Evolutionary conservation across 371 early-diverging fungal species (phyloP), one percentile per base, ranked within the genome.

Genomic region (Mucor velutinosus): DNA sequence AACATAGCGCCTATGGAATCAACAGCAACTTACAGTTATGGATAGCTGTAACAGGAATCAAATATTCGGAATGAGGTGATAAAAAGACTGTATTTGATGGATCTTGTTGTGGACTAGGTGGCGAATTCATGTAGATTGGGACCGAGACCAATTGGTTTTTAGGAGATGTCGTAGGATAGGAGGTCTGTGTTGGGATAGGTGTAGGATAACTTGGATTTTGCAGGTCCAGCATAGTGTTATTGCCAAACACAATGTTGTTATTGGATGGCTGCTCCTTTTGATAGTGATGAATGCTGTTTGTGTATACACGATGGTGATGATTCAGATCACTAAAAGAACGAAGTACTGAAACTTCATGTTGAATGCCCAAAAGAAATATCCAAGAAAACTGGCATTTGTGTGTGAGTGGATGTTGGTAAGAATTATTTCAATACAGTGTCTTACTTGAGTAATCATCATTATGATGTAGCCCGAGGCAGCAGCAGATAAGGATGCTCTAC

Each of bases 31-130:
- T 74, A 75, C 81, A 82, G 33, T 74, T 62, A 61, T 82, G 82
- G 25, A 82, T 53, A 8, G 82, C 82, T 15, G 75, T 67, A 10
- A 82, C 79, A 23, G 79, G 77, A 33, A 77, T 74, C 10, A 67
- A 60, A 63, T 74, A 82, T 4, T 79, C 74, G 21, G 71, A 53
- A 68, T 76, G 63, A 7, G 77, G 76, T 7, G 77, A 72, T 23
- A 79, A 61, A 15, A 73, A 72, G 30, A 81, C 65, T 0, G 77
- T 81, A 32, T 63, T 66, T 0, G 51, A 51, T 51, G 21, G 51
- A 51, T 51, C 51, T 51, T 51, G 51, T 25, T 30, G 56, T 47
- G 67, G 55, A n/a, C 53, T 60, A 49, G 62, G 37, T 30, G 62
- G 25, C 3, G 47, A 27, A 58, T 60, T 63, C 32, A 33, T 33